Percentiles rank a stretch among this genome's conserved stretches.
Evolutionary conservation across 345 rosid genomes (phyloP).

Genomic region (Pseudoturritis turrita): DNA sequence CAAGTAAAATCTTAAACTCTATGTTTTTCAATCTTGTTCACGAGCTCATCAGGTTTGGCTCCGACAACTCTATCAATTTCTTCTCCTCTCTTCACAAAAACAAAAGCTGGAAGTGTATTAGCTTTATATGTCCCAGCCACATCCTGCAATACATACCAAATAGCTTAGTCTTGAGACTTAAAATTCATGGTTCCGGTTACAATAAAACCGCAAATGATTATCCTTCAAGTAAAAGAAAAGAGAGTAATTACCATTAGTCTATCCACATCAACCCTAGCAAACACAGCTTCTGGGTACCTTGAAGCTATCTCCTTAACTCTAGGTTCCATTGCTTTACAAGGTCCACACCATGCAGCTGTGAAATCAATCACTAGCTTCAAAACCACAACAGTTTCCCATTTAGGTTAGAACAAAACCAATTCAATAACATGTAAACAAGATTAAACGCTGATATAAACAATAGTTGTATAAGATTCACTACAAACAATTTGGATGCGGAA

Average conservation of each 20-base stretch:
- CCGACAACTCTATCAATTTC: slow-evolving; percentile 62
- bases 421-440: not conserved
- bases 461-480: not conserved
- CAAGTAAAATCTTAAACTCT: not conserved
- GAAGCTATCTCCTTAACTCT: slow-evolving; percentile 45
- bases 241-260: slow-evolving; percentile 35
- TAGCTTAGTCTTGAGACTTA: not conserved
- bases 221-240: not conserved
- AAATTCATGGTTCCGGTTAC: not conserved
- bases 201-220: not conserved
- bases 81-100: slow-evolving; percentile 61
- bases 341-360: slow-evolving; percentile 81
- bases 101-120: slow-evolving; percentile 53
- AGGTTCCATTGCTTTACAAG: slow-evolving; percentile 65
- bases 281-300: slow-evolving; percentile 43
- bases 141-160: slow-evolving; percentile 36
- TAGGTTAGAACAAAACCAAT: not conserved
- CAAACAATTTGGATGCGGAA: not conserved
- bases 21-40: slow-evolving; percentile 54
- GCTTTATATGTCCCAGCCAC: slow-evolving; percentile 45
- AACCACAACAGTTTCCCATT: not conserved
- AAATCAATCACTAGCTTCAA: slow-evolving; percentile 71
- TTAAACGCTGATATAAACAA: not conserved
- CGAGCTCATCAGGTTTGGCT: slow-evolving; percentile 52
- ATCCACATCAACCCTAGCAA: slow-evolving; percentile 74